Evolutionary conservation across 768 basidiomycete genomes (phyloP), one percentile per base, ranked within the genome.

Genomic region (Termitomyces titanicus): DNA sequence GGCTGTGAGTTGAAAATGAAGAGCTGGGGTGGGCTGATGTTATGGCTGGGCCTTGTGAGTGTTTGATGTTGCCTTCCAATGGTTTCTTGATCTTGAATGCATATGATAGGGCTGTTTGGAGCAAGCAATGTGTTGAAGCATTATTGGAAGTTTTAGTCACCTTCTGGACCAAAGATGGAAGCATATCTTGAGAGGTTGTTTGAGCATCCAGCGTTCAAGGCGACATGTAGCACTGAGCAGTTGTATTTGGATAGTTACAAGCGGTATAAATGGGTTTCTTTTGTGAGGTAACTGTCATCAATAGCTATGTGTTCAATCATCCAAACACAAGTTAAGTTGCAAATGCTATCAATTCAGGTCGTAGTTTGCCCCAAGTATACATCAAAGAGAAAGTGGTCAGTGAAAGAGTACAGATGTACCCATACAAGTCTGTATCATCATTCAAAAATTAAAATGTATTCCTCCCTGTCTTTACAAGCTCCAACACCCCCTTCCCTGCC

Each of bases 291-390:
- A 8, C 25, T 3, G 3, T 45, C 1, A 17, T 25, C 4, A n/a
- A 18, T 45, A 45, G 44, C 9, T 50, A 50, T 29, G 49, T 25
- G 3, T 50, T 50, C 37, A 50, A 50, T 39, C 75, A 87, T 29
- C 86, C 88, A 3, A 86, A 89, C 63, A 89, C 88, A 4, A 88
- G 87, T 61, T 84, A 85, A 61, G 85, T 88, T 11, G 88, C 87
- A 5, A 83, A 81, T 59, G 88, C 88, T 4, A 89, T 89, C 61
- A 90, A 90, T 56, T 67, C 80, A 7, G 88, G 87, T 20, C 76
- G 73, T 48, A 77, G 72, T 0, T 68, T 90, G 29, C 88, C 88
- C 51, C 89, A 71, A 84, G 44, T 34, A 44, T 42, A 15, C 11
- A 15, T 15, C 1, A 8, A 35, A 11, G 15, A 35, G 5, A 35